These are phyloP conservation scores for Candida saitoana DNA, from an alignment of 805 yeast genomes.

Conservation along the genomic window DNA sequence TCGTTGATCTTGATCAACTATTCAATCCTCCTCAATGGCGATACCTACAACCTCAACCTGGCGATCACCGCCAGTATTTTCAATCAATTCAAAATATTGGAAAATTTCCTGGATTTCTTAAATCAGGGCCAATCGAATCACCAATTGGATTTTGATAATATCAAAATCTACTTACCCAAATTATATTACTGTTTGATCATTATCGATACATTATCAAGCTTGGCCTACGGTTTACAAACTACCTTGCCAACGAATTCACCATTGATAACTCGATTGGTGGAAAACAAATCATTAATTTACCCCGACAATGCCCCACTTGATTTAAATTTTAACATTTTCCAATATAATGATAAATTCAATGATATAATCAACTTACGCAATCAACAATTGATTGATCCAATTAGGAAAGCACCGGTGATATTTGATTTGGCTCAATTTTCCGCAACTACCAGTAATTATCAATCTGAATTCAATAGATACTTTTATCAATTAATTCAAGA, in stretches of 20 bases:
- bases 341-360: conserved; percentile 10
- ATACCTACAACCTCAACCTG: conserved; percentile 54
- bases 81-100: conserved; percentile 53
- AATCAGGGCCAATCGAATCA: conserved; percentile 20
- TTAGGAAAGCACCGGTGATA: conserved; percentile 2
- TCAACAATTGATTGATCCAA: conserved; percentile 3
- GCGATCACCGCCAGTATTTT: conserved; percentile 49
- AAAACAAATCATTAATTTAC: conserved; percentile 13
- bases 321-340: conserved; percentile 11
- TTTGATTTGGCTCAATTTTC: neutral
- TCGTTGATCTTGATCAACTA: conserved; percentile 45
- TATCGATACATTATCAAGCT: conserved; percentile 28
- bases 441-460: neutral
- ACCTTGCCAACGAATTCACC: conserved; percentile 6
- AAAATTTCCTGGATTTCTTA: conserved; percentile 37
- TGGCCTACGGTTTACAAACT: conserved; percentile 32
- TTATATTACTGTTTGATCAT: conserved; percentile 45
- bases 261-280: conserved; percentile 8
- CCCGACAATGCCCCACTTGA: conserved; percentile 4
- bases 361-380: conserved; percentile 15
- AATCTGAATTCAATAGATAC: conserved; percentile 11
- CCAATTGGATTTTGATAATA: conserved; percentile 18
- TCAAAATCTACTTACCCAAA: conserved; percentile 33
- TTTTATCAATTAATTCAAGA: conserved; percentile 27
- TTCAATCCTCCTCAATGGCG: conserved; percentile 55